Evolutionary conservation across 2,329 filamentous ascomycete species (phyloP).

Genomic region (Calonectria hongkongensis): DNA sequence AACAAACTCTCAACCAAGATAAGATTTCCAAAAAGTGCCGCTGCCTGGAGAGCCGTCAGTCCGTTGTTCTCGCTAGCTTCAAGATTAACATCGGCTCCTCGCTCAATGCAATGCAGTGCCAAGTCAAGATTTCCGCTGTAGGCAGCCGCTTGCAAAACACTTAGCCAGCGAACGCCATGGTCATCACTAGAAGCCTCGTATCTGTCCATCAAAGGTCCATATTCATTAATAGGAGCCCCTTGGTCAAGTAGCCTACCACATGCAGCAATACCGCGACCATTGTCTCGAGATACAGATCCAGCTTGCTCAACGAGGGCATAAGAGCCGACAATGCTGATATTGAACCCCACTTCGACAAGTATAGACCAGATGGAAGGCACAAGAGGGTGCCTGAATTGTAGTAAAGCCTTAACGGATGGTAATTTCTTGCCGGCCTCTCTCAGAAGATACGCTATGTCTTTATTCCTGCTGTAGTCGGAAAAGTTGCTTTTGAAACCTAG

Average conservation of each 20-base stretch:
- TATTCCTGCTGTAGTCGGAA: background rate
- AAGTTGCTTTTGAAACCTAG: background rate
- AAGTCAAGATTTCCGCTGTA: background rate
- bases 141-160: background rate
- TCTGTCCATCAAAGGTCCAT: background rate
- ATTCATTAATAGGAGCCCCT: constrained; percentile 17
- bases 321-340: background rate
- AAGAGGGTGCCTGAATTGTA: background rate
- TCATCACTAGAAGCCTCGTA: background rate
- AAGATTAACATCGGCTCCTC: background rate
- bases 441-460: constrained; percentile 12
- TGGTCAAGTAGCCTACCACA: constrained; percentile 5
- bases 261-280: background rate
- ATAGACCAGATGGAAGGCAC: background rate
- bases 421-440: background rate
- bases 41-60: constrained; percentile 10
- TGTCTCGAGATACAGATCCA: background rate
- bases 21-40: background rate
- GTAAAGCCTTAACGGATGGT: background rate
- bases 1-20: background rate
- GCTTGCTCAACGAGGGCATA: constrained; percentile 2
- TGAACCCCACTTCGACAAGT: background rate
- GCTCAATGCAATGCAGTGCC: background rate
- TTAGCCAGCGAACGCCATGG: background rate
- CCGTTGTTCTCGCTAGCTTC: background rate